These are phyloP conservation scores for Aspergillus ochraceoroseus DNA, from an alignment of 2,329 filamentous ascomycete genomes.

Conservation along the genomic window DNA sequence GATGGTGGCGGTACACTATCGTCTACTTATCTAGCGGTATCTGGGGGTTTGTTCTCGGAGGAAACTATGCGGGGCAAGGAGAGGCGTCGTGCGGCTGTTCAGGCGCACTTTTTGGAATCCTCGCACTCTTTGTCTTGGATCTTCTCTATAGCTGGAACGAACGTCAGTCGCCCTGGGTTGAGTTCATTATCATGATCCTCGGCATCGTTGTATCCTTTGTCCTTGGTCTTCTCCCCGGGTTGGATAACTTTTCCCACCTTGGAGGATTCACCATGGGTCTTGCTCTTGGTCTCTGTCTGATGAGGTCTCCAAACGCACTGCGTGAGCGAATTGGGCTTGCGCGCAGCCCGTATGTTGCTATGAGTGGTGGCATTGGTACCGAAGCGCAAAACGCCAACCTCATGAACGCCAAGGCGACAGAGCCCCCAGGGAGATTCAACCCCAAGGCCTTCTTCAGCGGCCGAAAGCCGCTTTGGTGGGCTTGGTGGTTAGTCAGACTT, in stretches of 20 bases:
- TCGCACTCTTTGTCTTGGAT: slow-evolving; percentile 82
- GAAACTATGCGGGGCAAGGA: slow-evolving; percentile 79
- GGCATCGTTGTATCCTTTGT: slow-evolving; percentile 89
- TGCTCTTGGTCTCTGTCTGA: slow-evolving; percentile 74
- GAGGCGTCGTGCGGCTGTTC: slow-evolving; percentile 85
- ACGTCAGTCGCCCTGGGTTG: slow-evolving; percentile 68
- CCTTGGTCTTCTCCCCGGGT: slow-evolving; percentile 79
- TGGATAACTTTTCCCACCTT: slow-evolving; percentile 97
- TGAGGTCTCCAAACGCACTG: slow-evolving; percentile 80
- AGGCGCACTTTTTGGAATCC: slow-evolving; percentile 82
- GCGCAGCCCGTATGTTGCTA: slow-evolving; percentile 64
- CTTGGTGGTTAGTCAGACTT: slow-evolving; percentile 84
- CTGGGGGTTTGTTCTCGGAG: slow-evolving; percentile 91
- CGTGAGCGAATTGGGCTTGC: slow-evolving; percentile 68
- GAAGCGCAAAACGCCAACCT: too few relatives aligned
- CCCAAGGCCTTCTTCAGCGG: slow-evolving; percentile 76
- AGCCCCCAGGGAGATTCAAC: slow-evolving; percentile 11
- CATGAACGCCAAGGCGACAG: slow-evolving; percentile 62
- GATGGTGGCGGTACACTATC: slow-evolving; percentile 77
- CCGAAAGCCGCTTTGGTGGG: slow-evolving; percentile 92
- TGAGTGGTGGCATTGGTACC: slow-evolving; percentile 49
- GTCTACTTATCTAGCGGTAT: slow-evolving; percentile 90
- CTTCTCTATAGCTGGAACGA: slow-evolving; percentile 89
- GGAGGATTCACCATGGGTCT: slow-evolving; percentile 93
- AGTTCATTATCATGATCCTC: slow-evolving; percentile 79